phyloP scores from a whole-genome alignment of 2,329 filamentous ascomycete species.

The Venturia asperata region DNA sequence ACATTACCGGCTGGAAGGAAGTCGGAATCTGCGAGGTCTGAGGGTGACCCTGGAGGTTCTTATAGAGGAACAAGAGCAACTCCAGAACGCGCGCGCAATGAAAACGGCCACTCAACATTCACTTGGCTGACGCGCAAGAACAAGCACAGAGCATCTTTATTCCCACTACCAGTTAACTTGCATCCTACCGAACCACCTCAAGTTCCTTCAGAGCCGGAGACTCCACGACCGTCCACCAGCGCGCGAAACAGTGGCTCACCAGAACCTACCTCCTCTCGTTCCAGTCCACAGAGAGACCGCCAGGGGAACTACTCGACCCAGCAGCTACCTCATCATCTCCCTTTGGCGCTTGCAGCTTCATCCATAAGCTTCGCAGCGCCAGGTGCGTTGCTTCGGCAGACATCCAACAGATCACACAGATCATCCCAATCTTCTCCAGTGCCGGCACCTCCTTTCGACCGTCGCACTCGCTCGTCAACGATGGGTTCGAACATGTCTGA shows the following conservation, averaged over 20 bases:
- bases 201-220: constrained; percentile 26
- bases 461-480: constrained; percentile 78
- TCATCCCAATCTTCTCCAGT: constrained; percentile 55
- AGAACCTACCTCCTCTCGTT: constrained; percentile 24
- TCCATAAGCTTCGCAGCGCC: constrained; percentile 41
- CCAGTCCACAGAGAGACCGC: constrained; percentile 10
- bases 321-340: constrained; percentile 10
- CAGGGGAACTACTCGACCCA: neutral
- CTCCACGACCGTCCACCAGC: constrained; percentile 32
- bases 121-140: constrained; percentile 74
- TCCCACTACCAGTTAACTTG: constrained; percentile 60
- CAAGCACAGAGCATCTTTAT: constrained; percentile 69
- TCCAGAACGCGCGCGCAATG: constrained; percentile 52
- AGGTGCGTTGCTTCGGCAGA: constrained; percentile 49
- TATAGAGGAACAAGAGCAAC: constrained; percentile 53
- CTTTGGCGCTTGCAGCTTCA: constrained; percentile 44
- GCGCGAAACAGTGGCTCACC: constrained; percentile 20
- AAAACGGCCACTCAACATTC: constrained; percentile 55
- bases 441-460: constrained; percentile 52
- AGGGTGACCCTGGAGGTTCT: constrained; percentile 51
- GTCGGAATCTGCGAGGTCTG: constrained; percentile 85
- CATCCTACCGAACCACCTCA: constrained; percentile 18
- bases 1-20: constrained; percentile 58
- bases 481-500: constrained; percentile 74
- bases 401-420: constrained; percentile 57